A percentile compares a stretch with the other conserved stretches of the same genome.
Evolutionary conservation across 768 basidiomycete species (phyloP).

Genomic region (Phlebiopsis gigantea): DNA sequence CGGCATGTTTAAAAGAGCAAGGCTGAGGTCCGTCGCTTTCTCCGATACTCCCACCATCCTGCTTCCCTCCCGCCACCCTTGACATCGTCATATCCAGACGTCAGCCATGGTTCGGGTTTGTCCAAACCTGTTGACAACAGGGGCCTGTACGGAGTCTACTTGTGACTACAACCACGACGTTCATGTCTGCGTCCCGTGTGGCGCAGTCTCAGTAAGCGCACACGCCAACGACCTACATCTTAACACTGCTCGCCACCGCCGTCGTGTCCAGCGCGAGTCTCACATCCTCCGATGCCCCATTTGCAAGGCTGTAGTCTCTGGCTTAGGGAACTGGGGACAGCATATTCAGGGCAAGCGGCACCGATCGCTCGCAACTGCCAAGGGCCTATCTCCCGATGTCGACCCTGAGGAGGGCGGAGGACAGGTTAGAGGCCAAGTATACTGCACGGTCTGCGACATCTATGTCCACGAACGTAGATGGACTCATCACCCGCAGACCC

Average conservation of each 20-base stretch:
- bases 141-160: not conserved
- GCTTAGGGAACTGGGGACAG: slow-evolving; percentile 17
- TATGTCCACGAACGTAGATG: slow-evolving; percentile 28
- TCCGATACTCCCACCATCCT: no score
- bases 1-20: not conserved
- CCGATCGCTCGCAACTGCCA: slow-evolving; percentile 2
- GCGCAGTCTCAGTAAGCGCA: not conserved
- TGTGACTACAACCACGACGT: not conserved
- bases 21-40: not conserved
- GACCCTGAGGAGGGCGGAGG: slow-evolving; percentile 24
- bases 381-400: slow-evolving; percentile 24
- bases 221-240: not conserved
- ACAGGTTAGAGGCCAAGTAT: slow-evolving; percentile 13
- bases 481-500: slow-evolving; percentile 27
- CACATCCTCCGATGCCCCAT: not conserved
- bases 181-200: not conserved
- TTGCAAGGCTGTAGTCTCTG: not conserved
- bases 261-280: not conserved
- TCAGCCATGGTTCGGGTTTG: not conserved
- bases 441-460: slow-evolving; percentile 27
- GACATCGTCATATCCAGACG: not conserved
- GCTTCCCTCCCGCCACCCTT: not conserved
- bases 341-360: slow-evolving; percentile 24
- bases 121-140: not conserved
- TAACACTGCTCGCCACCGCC: not conserved